A percentile compares a stretch with the other conserved stretches of the same genome.
Evolutionary conservation across 495 filamentous ascomycete species (phyloP).

Genomic region (Cercophora sp.): DNA sequence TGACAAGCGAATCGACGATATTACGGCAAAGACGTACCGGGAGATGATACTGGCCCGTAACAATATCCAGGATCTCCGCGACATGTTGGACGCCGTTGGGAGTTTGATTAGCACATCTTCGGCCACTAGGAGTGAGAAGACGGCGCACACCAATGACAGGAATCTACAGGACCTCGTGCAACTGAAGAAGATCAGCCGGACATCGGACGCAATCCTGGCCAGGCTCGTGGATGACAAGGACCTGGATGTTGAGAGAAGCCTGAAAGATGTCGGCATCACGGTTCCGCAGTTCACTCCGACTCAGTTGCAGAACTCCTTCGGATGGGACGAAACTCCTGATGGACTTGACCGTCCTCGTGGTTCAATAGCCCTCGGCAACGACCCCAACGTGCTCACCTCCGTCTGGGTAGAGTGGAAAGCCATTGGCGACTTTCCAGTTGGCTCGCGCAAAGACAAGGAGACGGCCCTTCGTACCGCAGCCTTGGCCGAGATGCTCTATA

Average conservation of each 20-base stretch:
- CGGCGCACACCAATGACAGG: constrained; percentile 19
- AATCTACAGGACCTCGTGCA: constrained; percentile 26
- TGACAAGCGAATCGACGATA: constrained; percentile 27
- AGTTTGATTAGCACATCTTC: constrained; percentile 20
- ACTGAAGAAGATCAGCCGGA: constrained; percentile 26
- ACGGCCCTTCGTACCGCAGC: constrained; percentile 23
- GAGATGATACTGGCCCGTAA: constrained; percentile 32
- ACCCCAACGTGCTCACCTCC: no score
- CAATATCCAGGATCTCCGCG: constrained; percentile 23
- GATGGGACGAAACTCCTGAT: constrained; percentile 15
- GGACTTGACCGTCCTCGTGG: constrained; percentile 19
- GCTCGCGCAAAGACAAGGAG: constrained; percentile 18
- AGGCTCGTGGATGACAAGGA: constrained; percentile 7
- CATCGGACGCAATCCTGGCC: constrained; percentile 23
- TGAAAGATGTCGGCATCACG: constrained; percentile 13
- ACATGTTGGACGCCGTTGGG: constrained; percentile 26
- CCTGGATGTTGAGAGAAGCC: not conserved
- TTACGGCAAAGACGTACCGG: constrained; percentile 31
- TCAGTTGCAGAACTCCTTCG: constrained; percentile 8
- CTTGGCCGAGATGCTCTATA: constrained; percentile 29
- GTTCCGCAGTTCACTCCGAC: constrained; percentile 13
- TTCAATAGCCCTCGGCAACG: no score
- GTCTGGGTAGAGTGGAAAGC: constrained; percentile 35
- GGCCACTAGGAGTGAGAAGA: constrained; percentile 1
- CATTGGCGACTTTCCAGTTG: constrained; percentile 8